Evolutionary conservation across 192 early-diverging fungal genomes (phyloP).

Genomic region (Coemansia sp.): DNA sequence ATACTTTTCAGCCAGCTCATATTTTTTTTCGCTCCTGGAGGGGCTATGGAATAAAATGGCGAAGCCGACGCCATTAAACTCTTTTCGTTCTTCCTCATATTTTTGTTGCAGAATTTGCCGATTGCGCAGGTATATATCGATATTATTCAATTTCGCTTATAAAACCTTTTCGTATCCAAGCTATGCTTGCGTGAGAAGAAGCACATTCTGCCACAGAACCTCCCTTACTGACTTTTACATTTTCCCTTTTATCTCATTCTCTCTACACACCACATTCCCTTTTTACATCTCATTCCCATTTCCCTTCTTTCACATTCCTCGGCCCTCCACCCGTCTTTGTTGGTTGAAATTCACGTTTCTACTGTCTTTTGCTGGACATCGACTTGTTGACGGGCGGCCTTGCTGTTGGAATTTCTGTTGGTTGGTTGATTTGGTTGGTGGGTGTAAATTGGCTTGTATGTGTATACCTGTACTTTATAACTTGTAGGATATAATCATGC

Average conservation of each 20-base stretch:
- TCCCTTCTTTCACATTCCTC: background rate
- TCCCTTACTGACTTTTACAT: constrained; percentile 22
- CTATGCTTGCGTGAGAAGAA: constrained; percentile 48
- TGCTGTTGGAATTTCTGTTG: constrained; percentile 5
- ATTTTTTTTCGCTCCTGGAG: background rate
- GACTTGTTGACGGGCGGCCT: background rate
- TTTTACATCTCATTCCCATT: background rate
- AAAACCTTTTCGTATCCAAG: constrained; percentile 8
- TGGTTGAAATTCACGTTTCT: background rate
- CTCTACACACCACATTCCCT: background rate
- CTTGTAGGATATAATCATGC: constrained; percentile 57
- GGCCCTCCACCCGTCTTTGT: constrained; percentile 5
- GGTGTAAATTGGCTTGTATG: background rate
- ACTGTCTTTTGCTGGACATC: background rate
- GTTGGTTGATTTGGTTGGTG: constrained; percentile 1
- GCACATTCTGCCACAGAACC: constrained; percentile 39
- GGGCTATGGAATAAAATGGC: constrained; percentile 9
- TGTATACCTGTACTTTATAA: background rate
- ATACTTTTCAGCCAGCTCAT: background rate
- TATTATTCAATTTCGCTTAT: constrained; percentile 23
- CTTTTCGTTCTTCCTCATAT: constrained; percentile 6
- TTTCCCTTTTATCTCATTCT: constrained; percentile 3
- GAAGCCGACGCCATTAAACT: background rate
- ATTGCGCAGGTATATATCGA: constrained; percentile 55
- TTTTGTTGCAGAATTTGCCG: constrained; percentile 59